Conservation (phyloP, 169 alveolate species). For the Eimeria acervulina region DNA sequence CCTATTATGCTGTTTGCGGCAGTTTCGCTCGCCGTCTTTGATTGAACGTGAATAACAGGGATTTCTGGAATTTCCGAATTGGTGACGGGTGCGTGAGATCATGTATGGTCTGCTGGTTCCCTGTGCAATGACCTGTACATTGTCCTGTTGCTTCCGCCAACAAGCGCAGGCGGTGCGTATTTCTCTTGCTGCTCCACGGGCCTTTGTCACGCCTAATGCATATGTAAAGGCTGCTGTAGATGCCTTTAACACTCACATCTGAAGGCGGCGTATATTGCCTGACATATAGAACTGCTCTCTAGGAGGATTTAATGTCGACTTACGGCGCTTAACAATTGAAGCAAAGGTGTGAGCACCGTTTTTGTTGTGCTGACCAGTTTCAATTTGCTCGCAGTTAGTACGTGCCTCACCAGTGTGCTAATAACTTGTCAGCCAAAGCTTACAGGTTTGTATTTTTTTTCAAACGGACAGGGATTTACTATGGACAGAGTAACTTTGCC, state of each 20-base stretch:
- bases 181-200: background rate
- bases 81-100: background rate
- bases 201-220: background rate
- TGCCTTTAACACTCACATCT: background rate
- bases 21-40: background rate
- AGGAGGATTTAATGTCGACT: background rate
- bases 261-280: background rate
- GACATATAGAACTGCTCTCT: background rate
- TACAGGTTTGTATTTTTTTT: background rate
- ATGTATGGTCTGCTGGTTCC: background rate
- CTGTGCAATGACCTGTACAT: no score
- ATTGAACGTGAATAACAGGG: background rate
- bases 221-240: background rate
- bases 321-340: background rate
- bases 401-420: background rate
- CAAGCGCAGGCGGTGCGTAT: constrained; percentile 4
- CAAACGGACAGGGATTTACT: background rate
- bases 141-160: background rate
- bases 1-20: background rate
- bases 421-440: background rate
- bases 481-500: background rate
- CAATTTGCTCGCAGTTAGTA: background rate
- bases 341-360: background rate
- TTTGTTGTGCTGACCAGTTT: background rate
- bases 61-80: background rate